Percentiles rank a stretch among this genome's conserved stretches.
Evolutionary conservation across 2,329 filamentous ascomycete species (phyloP).

Genomic region (Trichoderma harzianum): DNA sequence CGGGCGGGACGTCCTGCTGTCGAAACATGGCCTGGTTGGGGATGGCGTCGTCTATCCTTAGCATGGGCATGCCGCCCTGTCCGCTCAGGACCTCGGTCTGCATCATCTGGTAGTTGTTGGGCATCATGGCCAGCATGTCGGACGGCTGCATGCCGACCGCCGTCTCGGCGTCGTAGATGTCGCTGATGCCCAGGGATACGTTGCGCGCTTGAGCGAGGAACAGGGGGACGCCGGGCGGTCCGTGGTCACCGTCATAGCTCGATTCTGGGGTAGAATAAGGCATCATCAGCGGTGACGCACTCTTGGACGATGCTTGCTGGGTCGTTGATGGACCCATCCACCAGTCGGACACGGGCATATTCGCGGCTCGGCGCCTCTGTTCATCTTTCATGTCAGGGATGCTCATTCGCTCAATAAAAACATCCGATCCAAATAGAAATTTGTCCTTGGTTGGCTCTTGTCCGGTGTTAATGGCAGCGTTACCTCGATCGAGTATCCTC

Average conservation of each 20-base stretch:
- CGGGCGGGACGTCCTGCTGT: slow-evolving; percentile 19
- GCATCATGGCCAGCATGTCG: slow-evolving; percentile 22
- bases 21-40: slow-evolving; percentile 24
- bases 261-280: slow-evolving; percentile 15
- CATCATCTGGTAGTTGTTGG: slow-evolving; percentile 18
- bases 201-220: slow-evolving; percentile 29
- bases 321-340: slow-evolving; percentile 16
- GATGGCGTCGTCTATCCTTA: slow-evolving; percentile 19
- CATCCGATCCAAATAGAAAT: neutral
- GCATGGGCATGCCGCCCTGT: slow-evolving; percentile 18
- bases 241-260: slow-evolving; percentile 22
- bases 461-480: slow-evolving; percentile 13
- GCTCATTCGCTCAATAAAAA: slow-evolving; percentile 6
- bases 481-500: slow-evolving; percentile 27
- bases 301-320: slow-evolving; percentile 10
- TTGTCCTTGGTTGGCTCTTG: slow-evolving; percentile 20
- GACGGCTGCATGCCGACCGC: slow-evolving; percentile 23
- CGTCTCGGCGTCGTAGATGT: slow-evolving; percentile 25
- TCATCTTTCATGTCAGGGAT: slow-evolving; percentile 22
- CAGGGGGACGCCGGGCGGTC: slow-evolving; percentile 28
- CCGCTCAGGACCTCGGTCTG: neutral
- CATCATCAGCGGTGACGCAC: slow-evolving; percentile 6
- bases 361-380: slow-evolving; percentile 19
- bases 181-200: slow-evolving; percentile 20
- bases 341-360: slow-evolving; percentile 25